Percentiles rank a stretch among this genome's conserved stretches.
These are phyloP conservation scores for Aurinia saxatilis DNA, from an alignment of 345 rosid species.

Conservation along the genomic window DNA sequence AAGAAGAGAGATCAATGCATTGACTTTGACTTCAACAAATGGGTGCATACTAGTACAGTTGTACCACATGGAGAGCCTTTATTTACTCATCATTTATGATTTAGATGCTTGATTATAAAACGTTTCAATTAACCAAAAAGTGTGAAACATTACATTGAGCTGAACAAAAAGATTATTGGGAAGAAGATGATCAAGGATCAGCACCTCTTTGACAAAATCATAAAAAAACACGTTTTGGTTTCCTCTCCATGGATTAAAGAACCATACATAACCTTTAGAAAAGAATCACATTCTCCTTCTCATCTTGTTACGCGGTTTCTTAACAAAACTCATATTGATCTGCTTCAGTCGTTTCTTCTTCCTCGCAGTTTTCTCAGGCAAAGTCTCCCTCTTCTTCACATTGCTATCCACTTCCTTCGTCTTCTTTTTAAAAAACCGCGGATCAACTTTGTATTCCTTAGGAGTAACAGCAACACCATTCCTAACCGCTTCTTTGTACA, in stretches of 20 bases:
- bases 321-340: constrained; percentile 83
- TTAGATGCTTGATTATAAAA: no score
- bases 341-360: constrained; percentile 76
- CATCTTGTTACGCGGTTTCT: constrained; percentile 64
- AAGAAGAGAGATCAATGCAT: neutral
- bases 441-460: constrained; percentile 62
- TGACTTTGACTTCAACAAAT: constrained; percentile 2
- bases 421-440: constrained; percentile 59
- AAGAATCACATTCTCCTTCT: constrained; percentile 27
- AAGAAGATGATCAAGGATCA: neutral
- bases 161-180: constrained; percentile 17
- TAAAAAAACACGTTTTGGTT: neutral
- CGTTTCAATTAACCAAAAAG: neutral
- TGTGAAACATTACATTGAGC: constrained; percentile 1
- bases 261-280: neutral
- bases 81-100: neutral
- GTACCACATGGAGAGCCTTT: neutral
- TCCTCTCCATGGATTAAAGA: neutral
- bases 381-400: constrained; percentile 85
- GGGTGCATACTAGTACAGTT: neutral
- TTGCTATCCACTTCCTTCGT: constrained; percentile 44
- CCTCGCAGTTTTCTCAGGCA: constrained; percentile 92
- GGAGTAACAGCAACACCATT: constrained; percentile 67
- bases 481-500: constrained; percentile 57
- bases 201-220: constrained; percentile 1